Percentiles rank a stretch among this genome's conserved stretches.
These are phyloP conservation scores for Lactarius trivialis DNA, from an alignment of 768 basidiomycete species.

Conservation along the genomic window DNA sequence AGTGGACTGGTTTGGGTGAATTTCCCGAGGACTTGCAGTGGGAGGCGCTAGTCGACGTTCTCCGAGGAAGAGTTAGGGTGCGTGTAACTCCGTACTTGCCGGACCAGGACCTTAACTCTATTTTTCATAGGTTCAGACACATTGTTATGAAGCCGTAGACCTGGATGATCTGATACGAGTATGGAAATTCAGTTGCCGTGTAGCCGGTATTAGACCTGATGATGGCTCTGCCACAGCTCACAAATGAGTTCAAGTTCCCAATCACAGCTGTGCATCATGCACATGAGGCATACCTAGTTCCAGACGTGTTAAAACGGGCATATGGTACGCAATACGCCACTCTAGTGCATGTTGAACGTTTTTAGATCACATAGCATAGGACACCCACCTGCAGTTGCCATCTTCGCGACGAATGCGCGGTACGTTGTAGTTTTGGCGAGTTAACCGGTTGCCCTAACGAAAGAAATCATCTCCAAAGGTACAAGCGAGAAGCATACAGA, in stretches of 20 bases:
- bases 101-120: background rate
- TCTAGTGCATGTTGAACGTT: background rate
- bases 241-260: slow-evolving; percentile 86
- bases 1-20: slow-evolving; percentile 45
- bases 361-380: slow-evolving; percentile 28
- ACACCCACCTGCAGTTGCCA: slow-evolving; percentile 61
- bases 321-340: slow-evolving; percentile 31
- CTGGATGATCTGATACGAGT: slow-evolving; percentile 30
- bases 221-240: slow-evolving; percentile 41
- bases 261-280: slow-evolving; percentile 83
- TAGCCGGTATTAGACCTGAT: background rate
- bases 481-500: slow-evolving; percentile 57
- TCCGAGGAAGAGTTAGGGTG: slow-evolving; percentile 74
- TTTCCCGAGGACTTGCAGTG: slow-evolving; percentile 71
- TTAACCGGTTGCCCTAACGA: slow-evolving; percentile 11
- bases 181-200: slow-evolving; percentile 3
- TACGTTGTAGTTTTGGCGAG: slow-evolving; percentile 3
- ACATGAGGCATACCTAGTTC: slow-evolving; percentile 86
- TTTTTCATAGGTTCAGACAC: slow-evolving; percentile 36
- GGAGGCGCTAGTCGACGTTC: slow-evolving; percentile 73
- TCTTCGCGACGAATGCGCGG: slow-evolving; percentile 76
- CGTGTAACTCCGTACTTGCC: slow-evolving; percentile 4
- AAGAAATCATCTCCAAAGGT: slow-evolving; percentile 24
- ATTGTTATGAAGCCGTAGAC: slow-evolving; percentile 38
- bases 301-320: slow-evolving; percentile 68